Conservation (phyloP, 2,329 filamentous ascomycete species). For the Epichloe glyceriae region DNA sequence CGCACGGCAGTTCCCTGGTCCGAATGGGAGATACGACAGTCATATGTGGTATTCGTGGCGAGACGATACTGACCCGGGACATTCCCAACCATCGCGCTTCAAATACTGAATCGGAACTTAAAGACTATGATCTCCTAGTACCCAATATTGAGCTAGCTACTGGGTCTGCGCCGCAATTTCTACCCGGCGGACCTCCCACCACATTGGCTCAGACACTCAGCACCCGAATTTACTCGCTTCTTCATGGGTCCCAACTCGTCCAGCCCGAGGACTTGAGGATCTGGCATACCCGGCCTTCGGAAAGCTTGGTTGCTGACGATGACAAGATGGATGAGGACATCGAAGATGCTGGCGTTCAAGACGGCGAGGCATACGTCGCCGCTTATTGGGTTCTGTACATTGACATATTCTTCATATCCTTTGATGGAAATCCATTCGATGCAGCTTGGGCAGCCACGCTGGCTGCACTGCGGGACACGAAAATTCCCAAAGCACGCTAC, state of each 20-base stretch:
- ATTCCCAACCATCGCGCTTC: conserved; percentile 52
- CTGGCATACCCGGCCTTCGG: conserved; percentile 43
- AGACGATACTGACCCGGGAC: conserved; percentile 64
- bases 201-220: conserved; percentile 74
- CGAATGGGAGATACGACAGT: conserved; percentile 81
- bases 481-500: conserved; percentile 68
- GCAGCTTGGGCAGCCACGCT: conserved; percentile 77
- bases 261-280: conserved; percentile 59
- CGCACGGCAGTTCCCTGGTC: conserved; percentile 80
- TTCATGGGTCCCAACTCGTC: conserved; percentile 60
- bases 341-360: conserved; percentile 16
- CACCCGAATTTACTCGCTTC: conserved; percentile 62
- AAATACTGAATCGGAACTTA: conserved; percentile 33
- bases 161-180: conserved; percentile 72
- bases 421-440: conserved; percentile 87
- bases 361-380: conserved; percentile 41
- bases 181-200: conserved; percentile 72
- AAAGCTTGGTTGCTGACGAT: conserved; percentile 34
- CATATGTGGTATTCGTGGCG: conserved; percentile 84
- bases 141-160: conserved; percentile 90
- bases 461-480: conserved; percentile 67
- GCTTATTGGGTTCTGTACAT: conserved; percentile 95
- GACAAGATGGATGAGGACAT: conserved; percentile 26
- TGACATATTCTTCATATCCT: conserved; percentile 85
- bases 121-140: conserved; percentile 62